Evolutionary conservation across 768 basidiomycete genomes (phyloP).

Genomic region (Boletus pseudopeckii): DNA sequence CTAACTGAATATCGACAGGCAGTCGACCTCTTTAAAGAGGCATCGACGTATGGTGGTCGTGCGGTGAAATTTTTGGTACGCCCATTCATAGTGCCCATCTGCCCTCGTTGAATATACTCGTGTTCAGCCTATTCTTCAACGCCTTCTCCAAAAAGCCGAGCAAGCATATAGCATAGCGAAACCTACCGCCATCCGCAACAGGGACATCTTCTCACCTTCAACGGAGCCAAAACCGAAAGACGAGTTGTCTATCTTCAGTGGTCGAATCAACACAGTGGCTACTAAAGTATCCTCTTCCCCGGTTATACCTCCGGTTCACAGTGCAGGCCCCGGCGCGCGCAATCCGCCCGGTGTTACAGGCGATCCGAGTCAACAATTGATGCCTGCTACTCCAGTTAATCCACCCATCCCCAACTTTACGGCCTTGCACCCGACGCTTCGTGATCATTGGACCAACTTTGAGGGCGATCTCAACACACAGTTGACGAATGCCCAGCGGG

Average conservation of each 20-base stretch:
- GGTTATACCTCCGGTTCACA: constrained; percentile 16
- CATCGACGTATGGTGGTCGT: constrained; percentile 60
- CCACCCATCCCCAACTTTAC: constrained; percentile 33
- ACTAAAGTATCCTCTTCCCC: constrained; percentile 39
- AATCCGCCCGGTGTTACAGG: constrained; percentile 13
- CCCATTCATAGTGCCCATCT: constrained; percentile 2
- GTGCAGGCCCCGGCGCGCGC: background rate
- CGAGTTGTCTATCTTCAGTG: constrained; percentile 72
- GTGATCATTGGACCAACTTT: constrained; percentile 54
- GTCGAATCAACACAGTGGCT: constrained; percentile 63
- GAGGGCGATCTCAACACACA: constrained; percentile 52
- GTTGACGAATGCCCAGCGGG: constrained; percentile 37
- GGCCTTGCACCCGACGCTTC: constrained; percentile 53
- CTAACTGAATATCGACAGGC: constrained; percentile 32
- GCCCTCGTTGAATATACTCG: constrained; percentile 1
- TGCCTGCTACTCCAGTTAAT: constrained; percentile 28
- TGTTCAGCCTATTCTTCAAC: constrained; percentile 59
- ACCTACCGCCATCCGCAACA: constrained; percentile 40
- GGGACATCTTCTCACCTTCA: constrained; percentile 58
- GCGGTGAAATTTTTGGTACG: constrained; percentile 68
- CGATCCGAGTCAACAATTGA: constrained; percentile 30
- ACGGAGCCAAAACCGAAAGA: constrained; percentile 48
- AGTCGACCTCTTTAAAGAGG: constrained; percentile 60
- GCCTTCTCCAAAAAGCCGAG: constrained; percentile 60
- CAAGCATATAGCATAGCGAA: constrained; percentile 47